These are phyloP conservation scores for Protea cynaroides DNA, from an alignment of 164 flowering plant species.

Conservation along the genomic window DNA sequence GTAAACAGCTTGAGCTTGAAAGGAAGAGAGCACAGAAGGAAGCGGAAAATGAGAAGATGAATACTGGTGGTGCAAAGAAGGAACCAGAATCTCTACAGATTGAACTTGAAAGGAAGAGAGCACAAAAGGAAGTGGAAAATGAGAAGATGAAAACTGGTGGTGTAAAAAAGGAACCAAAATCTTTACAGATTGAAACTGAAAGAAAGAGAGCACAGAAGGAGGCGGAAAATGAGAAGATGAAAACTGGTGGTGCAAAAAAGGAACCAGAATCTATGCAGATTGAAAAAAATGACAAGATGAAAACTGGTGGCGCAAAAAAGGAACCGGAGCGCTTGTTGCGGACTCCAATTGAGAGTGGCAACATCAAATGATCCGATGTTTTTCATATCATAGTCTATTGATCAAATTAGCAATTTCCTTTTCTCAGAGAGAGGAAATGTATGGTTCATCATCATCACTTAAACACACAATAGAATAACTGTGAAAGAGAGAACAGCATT, in stretches of 20 bases:
- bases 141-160: constrained; percentile 39
- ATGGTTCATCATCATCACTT: background rate
- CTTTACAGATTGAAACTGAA: constrained; percentile 70
- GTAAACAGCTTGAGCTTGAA: constrained; percentile 76
- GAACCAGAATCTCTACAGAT: too few relatives aligned
- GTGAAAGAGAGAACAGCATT: background rate
- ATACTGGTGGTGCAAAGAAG: constrained; percentile 40
- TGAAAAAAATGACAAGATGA: constrained; percentile 54
- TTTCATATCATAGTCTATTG: background rate
- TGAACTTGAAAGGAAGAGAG: constrained; percentile 72
- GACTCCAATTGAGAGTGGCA: constrained; percentile 19
- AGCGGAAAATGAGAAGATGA: constrained; percentile 47
- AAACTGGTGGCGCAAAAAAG: constrained; percentile 23
- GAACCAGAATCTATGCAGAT: constrained; percentile 36
- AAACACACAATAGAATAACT: background rate
- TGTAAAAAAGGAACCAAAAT: constrained; percentile 64
- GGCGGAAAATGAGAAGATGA: constrained; percentile 47
- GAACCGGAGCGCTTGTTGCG: constrained; percentile 18
- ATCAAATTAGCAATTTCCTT: background rate
- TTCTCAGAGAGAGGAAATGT: background rate
- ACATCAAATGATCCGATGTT: constrained; percentile 12
- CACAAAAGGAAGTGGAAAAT: constrained; percentile 54
- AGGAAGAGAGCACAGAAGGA: constrained; percentile 70
- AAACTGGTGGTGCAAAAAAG: constrained; percentile 37
- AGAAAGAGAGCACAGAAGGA: constrained; percentile 70